A percentile compares a stretch with the other conserved stretches of the same genome.
Evolutionary conservation across 2,329 filamentous ascomycete genomes (phyloP).

Genomic region (Pseudopithomyces chartarum): DNA sequence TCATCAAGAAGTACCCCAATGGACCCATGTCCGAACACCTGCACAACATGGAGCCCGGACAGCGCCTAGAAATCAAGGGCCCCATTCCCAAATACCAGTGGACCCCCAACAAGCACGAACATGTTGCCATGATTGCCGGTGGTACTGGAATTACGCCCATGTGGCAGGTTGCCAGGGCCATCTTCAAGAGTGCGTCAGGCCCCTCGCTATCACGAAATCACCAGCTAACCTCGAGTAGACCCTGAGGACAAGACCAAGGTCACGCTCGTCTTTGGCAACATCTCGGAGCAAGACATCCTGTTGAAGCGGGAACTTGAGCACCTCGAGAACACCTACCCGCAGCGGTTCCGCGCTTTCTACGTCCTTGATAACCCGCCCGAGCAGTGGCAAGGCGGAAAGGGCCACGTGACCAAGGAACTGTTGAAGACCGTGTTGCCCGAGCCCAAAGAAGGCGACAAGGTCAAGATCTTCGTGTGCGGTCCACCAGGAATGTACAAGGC

Average conservation of each 20-base stretch:
- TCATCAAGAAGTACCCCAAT: slow-evolving; percentile 89
- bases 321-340: slow-evolving; percentile 93
- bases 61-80: slow-evolving; percentile 89
- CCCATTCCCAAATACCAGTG: slow-evolving; percentile 93
- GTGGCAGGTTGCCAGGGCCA: slow-evolving; percentile 89
- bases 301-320: slow-evolving; percentile 82
- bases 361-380: slow-evolving; percentile 83
- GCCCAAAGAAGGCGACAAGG: slow-evolving; percentile 80
- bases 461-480: slow-evolving; percentile 96
- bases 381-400: slow-evolving; percentile 76
- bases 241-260: slow-evolving; percentile 97
- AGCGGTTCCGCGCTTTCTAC: slow-evolving; percentile 95
- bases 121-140: slow-evolving; percentile 86
- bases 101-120: slow-evolving; percentile 87
- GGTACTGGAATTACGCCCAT: slow-evolving; percentile 97
- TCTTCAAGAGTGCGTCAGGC: slow-evolving; percentile 76
- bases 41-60: slow-evolving; percentile 79
- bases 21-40: slow-evolving; percentile 92
- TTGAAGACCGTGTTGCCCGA: slow-evolving; percentile 94
- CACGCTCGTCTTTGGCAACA: slow-evolving; percentile 91
- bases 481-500: slow-evolving; percentile 93
- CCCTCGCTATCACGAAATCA: not conserved
- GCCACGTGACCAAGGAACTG: slow-evolving; percentile 86
- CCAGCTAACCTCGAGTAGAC: slow-evolving; percentile 25
- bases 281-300: slow-evolving; percentile 87